Percentiles rank a stretch among this genome's conserved stretches.
Conservation (phyloP, 352 stramenopile genomes). For the Phytophthora cryptogea region DNA sequence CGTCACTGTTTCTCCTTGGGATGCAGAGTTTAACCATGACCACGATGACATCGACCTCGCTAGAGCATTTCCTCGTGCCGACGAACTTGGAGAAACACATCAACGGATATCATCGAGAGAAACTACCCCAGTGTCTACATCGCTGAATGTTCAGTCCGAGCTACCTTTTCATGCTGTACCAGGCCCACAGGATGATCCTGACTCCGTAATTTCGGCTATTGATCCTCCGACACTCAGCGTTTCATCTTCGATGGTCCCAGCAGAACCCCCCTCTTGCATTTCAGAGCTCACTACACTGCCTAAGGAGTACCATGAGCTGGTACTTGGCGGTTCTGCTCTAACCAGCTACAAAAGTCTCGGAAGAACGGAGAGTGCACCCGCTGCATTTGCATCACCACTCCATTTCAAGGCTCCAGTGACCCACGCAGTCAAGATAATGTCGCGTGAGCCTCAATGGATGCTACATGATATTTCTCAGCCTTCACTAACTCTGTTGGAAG, state of each 20-base stretch:
- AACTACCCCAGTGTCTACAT: not conserved
- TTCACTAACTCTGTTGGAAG: conserved; percentile 15
- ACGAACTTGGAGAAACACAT: conserved; percentile 2
- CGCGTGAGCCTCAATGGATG: conserved; percentile 13
- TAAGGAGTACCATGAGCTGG: conserved; percentile 30
- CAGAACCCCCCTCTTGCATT: conserved; percentile 19
- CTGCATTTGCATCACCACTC: conserved; percentile 3
- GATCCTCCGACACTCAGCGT: conserved; percentile 15
- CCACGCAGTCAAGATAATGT: not conserved
- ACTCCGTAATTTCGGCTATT: not conserved
- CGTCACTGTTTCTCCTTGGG: conserved; percentile 32
- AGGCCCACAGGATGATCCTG: not conserved
- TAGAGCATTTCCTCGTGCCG: conserved; percentile 13
- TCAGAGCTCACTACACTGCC: conserved; percentile 33
- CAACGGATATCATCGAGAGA: not conserved
- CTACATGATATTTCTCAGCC: conserved; percentile 9
- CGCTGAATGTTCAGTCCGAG: too few species aligned
- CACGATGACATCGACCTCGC: conserved; percentile 24
- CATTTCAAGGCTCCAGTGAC: not conserved
- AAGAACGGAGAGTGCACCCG: conserved; percentile 17
- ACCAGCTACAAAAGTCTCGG: conserved; percentile 14
- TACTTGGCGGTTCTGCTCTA: conserved; percentile 22
- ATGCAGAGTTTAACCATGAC: conserved; percentile 28
- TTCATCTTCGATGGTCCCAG: conserved; percentile 6
- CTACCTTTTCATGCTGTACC: too few species aligned